Percentiles rank a stretch among this genome's conserved stretches.
Conservation (phyloP, 495 filamentous ascomycete species). For the Neurospora sp. region DNA sequence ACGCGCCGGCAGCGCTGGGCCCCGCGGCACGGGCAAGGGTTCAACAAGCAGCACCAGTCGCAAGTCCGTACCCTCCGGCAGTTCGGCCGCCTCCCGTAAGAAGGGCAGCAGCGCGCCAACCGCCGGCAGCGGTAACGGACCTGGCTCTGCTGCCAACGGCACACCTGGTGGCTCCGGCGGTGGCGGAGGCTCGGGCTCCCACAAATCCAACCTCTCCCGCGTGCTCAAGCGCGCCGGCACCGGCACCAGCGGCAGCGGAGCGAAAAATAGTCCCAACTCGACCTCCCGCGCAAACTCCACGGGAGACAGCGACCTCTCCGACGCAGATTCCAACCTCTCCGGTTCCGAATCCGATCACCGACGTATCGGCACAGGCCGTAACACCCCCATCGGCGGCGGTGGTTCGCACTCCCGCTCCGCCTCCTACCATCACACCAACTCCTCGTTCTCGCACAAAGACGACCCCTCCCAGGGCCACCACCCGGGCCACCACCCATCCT, state of each 20-base stretch:
- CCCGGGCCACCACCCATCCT: not conserved
- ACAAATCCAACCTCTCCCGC: conserved; percentile 41
- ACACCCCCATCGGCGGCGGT: conserved; percentile 5
- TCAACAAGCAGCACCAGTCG: no score
- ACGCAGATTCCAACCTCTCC: conserved; percentile 42
- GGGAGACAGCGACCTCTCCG: conserved; percentile 54
- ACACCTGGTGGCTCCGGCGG: not conserved
- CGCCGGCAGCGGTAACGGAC: conserved; percentile 36
- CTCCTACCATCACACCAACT: conserved; percentile 4
- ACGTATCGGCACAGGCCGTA: conserved; percentile 20
- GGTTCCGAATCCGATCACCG: conserved; percentile 41
- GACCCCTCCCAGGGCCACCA: not conserved
- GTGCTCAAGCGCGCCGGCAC: conserved; percentile 32
- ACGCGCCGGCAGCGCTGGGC: no score
- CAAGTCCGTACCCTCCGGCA: conserved; percentile 49
- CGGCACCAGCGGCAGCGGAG: conserved; percentile 4
- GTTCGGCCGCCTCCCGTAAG: conserved; percentile 35
- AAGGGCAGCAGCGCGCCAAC: conserved; percentile 37
- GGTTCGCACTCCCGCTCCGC: conserved; percentile 8
- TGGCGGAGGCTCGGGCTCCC: not conserved
- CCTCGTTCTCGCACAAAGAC: conserved; percentile 6
- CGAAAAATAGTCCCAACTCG: conserved; percentile 51
- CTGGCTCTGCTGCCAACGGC: not conserved
- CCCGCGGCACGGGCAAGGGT: no score
- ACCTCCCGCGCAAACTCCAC: conserved; percentile 9